Conservation (phyloP, 1,139 yeast genomes). For the Candida anutae region DNA sequence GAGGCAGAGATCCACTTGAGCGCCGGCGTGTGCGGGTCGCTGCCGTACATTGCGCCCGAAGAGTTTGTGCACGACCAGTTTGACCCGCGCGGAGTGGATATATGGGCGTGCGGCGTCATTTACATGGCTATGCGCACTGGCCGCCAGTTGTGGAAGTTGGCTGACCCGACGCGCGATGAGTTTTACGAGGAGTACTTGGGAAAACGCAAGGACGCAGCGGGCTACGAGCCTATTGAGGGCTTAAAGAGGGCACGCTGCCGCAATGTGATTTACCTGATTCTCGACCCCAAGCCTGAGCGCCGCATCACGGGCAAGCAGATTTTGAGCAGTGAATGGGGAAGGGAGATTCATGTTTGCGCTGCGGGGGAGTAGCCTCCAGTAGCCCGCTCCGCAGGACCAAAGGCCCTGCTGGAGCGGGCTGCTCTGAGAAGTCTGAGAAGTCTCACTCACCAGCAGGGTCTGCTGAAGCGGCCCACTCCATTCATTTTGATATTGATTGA, state of each 20-base stretch:
- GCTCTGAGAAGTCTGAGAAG: too few species aligned
- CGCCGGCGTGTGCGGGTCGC: slow-evolving; percentile 80
- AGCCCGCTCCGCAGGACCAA: too few species aligned
- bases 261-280: slow-evolving; percentile 83
- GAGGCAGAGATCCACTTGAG: slow-evolving; percentile 77
- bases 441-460: too few species aligned
- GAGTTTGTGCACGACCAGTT: slow-evolving; percentile 69
- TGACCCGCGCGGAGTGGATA: slow-evolving; percentile 87
- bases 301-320: slow-evolving; percentile 86
- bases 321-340: slow-evolving; percentile 90
- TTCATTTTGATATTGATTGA: too few species aligned
- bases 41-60: slow-evolving; percentile 96
- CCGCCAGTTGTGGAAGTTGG: slow-evolving; percentile 84
- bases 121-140: slow-evolving; percentile 99
- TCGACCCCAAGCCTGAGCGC: slow-evolving; percentile 84
- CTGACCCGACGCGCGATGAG: slow-evolving; percentile 68
- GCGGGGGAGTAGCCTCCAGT: too few species aligned
- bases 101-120: slow-evolving; percentile 96
- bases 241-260: slow-evolving; percentile 80
- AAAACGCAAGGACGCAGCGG: slow-evolving; percentile 71
- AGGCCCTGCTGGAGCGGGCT: too few species aligned
- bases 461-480: too few species aligned
- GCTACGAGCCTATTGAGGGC: slow-evolving; percentile 85
- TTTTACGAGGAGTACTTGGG: slow-evolving; percentile 66
- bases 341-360: slow-evolving; percentile 73